These are phyloP conservation scores for Yamadazyma sp. DNA, from an alignment of 1,139 yeast species.

Conservation along the genomic window DNA sequence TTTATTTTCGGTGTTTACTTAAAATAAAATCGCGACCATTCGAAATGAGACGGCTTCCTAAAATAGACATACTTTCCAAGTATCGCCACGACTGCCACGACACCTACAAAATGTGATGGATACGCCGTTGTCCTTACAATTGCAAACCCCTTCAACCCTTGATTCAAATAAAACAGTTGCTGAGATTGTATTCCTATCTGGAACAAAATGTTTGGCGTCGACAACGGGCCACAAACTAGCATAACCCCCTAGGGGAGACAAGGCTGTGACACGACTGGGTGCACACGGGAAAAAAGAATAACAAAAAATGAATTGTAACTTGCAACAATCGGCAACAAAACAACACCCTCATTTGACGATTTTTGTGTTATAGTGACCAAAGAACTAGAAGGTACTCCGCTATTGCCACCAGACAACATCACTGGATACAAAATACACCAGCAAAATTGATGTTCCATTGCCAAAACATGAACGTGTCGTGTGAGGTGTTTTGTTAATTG, in stretches of 20 bases:
- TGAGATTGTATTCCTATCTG: no score
- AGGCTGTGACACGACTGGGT: background rate
- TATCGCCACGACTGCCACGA: background rate
- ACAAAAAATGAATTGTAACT: background rate
- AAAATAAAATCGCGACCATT: constrained; percentile 1
- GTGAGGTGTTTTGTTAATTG: background rate
- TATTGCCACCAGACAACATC: no score
- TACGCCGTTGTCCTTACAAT: constrained; percentile 1
- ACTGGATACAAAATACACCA: no score
- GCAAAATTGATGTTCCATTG: no score
- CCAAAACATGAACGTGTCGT: background rate
- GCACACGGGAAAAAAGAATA: no score
- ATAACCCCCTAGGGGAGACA: no score
- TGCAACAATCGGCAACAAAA: background rate
- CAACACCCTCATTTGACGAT: background rate
- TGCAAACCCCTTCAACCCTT: no score
- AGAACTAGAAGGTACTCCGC: no score
- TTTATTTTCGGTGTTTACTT: background rate
- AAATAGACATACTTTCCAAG: constrained; percentile 2
- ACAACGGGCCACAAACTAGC: no score
- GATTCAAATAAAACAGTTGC: no score
- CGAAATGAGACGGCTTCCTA: background rate
- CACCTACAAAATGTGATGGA: background rate
- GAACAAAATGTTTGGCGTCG: no score
- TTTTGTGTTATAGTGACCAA: background rate